Percentiles rank a stretch among this genome's conserved stretches.
Conservation (phyloP, 768 basidiomycete genomes). For the Cystobasidium ongulense region DNA sequence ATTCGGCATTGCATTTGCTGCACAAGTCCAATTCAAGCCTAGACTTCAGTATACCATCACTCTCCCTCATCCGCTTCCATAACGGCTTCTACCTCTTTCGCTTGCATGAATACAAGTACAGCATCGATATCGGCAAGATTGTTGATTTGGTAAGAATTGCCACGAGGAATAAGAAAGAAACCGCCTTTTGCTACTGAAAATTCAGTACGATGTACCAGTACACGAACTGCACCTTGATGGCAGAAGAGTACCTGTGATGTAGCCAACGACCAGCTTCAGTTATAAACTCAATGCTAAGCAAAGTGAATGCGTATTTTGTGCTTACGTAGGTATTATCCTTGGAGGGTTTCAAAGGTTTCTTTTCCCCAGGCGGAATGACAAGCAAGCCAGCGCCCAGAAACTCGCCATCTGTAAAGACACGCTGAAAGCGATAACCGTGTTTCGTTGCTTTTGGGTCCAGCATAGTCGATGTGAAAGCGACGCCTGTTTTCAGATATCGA, state of each 20-base stretch:
- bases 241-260: conserved; percentile 64
- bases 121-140: conserved; percentile 54
- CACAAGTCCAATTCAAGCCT: too few relatives aligned
- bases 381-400: conserved; percentile 87
- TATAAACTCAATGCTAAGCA: background rate
- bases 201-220: conserved; percentile 69
- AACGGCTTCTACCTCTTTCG: conserved; percentile 31
- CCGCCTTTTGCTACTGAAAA: conserved; percentile 72
- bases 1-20: conserved; percentile 3
- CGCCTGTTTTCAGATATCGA: conserved; percentile 48
- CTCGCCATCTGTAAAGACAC: conserved; percentile 80
- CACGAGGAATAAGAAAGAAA: conserved; percentile 83
- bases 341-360: conserved; percentile 76
- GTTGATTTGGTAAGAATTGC: conserved; percentile 81
- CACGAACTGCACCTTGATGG: conserved; percentile 77
- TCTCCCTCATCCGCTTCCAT: conserved; percentile 11
- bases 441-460: conserved; percentile 55
- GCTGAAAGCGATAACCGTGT: conserved; percentile 73
- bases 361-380: conserved; percentile 64
- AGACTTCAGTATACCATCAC: too few relatives aligned
- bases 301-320: conserved; percentile 28
- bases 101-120: conserved; percentile 31
- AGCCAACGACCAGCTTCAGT: background rate
- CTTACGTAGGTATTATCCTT: conserved; percentile 90
- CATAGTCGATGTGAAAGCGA: conserved; percentile 67